These are phyloP conservation scores for Tulasnella sp. DNA, from an alignment of 768 basidiomycete species.

Conservation along the genomic window DNA sequence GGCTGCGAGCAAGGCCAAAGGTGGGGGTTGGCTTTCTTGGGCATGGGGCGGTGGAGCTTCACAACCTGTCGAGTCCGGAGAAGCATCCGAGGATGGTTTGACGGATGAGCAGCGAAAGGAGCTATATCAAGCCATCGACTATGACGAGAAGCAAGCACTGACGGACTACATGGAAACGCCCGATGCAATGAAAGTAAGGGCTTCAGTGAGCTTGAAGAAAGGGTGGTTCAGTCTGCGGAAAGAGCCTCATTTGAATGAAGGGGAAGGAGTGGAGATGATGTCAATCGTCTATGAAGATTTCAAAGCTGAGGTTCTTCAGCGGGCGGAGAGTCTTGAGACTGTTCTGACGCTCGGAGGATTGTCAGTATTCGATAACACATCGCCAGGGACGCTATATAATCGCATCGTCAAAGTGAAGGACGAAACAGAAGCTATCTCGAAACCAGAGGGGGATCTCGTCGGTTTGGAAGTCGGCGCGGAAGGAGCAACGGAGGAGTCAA, in stretches of 20 bases:
- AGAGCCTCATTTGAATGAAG: slow-evolving; percentile 46
- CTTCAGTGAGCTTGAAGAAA: slow-evolving; percentile 65
- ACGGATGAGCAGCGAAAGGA: slow-evolving; percentile 84
- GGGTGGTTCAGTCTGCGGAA: slow-evolving; percentile 77
- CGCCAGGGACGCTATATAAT: slow-evolving; percentile 59
- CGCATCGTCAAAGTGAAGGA: slow-evolving; percentile 83
- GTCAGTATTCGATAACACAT: slow-evolving; percentile 85
- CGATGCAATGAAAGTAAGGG: slow-evolving; percentile 66
- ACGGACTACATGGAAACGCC: slow-evolving; percentile 56
- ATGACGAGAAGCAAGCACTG: slow-evolving; percentile 73
- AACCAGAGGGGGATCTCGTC: neutral
- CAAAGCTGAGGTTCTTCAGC: slow-evolving; percentile 67
- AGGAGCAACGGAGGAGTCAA: slow-evolving; percentile 21
- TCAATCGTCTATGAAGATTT: slow-evolving; percentile 81
- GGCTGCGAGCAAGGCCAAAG: slow-evolving; percentile 43
- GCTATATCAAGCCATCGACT: slow-evolving; percentile 81
- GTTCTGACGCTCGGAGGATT: slow-evolving; percentile 76
- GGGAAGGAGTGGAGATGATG: slow-evolving; percentile 47
- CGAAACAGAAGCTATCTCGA: slow-evolving; percentile 19
- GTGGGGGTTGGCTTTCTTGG: slow-evolving; percentile 42
- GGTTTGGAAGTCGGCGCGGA: slow-evolving; percentile 21
- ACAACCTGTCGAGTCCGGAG: slow-evolving; percentile 26
- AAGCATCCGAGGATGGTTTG: slow-evolving; percentile 43
- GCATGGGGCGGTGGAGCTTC: slow-evolving; percentile 52
- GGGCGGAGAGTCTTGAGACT: slow-evolving; percentile 76